These are phyloP conservation scores for Sphagnurus paluster DNA, from an alignment of 1,284 basidiomycete genomes.

Conservation along the genomic window DNA sequence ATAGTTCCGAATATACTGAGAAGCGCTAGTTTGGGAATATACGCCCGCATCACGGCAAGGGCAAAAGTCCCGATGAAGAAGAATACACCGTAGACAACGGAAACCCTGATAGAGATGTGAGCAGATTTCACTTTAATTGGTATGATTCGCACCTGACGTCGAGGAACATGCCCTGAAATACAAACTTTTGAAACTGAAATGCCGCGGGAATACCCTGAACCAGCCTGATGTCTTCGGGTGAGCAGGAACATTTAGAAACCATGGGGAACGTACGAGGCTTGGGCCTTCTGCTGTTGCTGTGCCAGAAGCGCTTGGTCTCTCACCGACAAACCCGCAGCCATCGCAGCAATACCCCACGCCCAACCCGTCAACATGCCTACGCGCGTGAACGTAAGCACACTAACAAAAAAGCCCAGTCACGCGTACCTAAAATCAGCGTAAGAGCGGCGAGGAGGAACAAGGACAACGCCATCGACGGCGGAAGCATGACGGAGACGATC, in stretches of 20 bases:
- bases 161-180: slow-evolving; percentile 70
- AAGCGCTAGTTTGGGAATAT: slow-evolving; percentile 59
- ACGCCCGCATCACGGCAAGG: slow-evolving; percentile 61
- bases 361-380: slow-evolving; percentile 68
- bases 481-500: slow-evolving; percentile 35
- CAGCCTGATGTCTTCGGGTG: slow-evolving; percentile 30
- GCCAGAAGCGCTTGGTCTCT: slow-evolving; percentile 53
- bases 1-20: slow-evolving; percentile 59
- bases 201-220: slow-evolving; percentile 48
- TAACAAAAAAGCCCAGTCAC: slow-evolving; percentile 6
- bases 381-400: neutral
- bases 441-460: slow-evolving; percentile 32
- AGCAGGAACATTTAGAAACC: neutral
- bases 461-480: slow-evolving; percentile 36
- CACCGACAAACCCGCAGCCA: slow-evolving; percentile 64
- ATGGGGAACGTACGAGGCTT: slow-evolving; percentile 27
- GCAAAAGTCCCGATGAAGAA: slow-evolving; percentile 65
- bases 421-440: slow-evolving; percentile 35
- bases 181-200: slow-evolving; percentile 45
- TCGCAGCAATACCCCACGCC: slow-evolving; percentile 73
- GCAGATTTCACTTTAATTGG: slow-evolving; percentile 2
- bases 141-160: slow-evolving; percentile 49
- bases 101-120: slow-evolving; percentile 36
- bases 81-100: slow-evolving; percentile 69
- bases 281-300: slow-evolving; percentile 44